Evolutionary conservation across 2,329 filamentous ascomycete species (phyloP).

Genomic region (Rhynchosporium secalis): DNA sequence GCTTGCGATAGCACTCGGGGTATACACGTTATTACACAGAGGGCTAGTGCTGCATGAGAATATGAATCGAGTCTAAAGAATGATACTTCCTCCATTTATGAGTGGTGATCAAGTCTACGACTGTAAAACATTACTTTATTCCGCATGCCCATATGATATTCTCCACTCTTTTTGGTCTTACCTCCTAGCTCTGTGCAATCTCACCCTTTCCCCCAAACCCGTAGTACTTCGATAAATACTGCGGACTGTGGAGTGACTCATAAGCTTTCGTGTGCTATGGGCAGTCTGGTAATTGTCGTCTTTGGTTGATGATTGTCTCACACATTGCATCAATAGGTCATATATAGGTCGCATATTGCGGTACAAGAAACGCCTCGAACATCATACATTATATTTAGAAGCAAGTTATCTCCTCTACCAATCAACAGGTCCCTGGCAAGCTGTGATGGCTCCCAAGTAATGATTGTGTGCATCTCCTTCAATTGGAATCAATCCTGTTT

Average conservation of each 20-base stretch:
- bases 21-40: background rate
- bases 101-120: constrained; percentile 8
- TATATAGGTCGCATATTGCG: too few species aligned
- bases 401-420: background rate
- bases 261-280: too few species aligned
- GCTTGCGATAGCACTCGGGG: background rate
- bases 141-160: background rate
- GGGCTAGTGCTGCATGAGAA: background rate
- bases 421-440: constrained; percentile 40
- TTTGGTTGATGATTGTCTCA: too few species aligned
- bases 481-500: constrained; percentile 41
- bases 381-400: background rate
- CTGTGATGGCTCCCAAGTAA: constrained; percentile 51
- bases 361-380: background rate
- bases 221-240: background rate
- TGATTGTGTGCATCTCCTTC: constrained; percentile 48
- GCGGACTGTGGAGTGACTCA: too few species aligned
- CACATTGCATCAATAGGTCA: too few species aligned
- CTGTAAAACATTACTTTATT: background rate
- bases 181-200: too few species aligned
- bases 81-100: constrained; percentile 1
- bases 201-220: background rate
- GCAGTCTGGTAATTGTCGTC: too few species aligned
- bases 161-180: too few species aligned
- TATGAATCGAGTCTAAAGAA: background rate